phyloP scores from a whole-genome alignment of 257 asterid species.

The Solanum chaucha region DNA sequence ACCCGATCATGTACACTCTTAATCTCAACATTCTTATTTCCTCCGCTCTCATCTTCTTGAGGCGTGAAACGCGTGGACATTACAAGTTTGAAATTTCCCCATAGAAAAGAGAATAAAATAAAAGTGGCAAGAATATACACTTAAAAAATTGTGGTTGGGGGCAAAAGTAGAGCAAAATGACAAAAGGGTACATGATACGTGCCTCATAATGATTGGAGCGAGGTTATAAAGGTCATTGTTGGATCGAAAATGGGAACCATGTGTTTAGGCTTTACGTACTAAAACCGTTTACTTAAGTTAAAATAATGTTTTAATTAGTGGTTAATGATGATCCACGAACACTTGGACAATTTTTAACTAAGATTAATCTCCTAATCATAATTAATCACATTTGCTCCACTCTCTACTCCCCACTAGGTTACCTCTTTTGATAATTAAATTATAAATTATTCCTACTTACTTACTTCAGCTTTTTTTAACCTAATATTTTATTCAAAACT shows the following conservation, averaged over 20 bases:
- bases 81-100: not conserved
- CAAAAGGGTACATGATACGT: not conserved
- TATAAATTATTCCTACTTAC: not conserved
- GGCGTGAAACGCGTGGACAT: not conserved
- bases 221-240: not conserved
- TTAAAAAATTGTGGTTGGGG: not conserved
- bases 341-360: not conserved
- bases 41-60: not conserved
- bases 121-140: not conserved
- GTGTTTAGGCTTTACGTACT: not conserved
- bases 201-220: not conserved
- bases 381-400: not conserved
- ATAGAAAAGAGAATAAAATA: not conserved
- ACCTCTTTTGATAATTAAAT: not conserved
- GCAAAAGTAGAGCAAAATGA: not conserved
- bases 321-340: not conserved
- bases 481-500: not conserved
- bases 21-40: not conserved
- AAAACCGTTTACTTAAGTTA: not conserved
- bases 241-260: not conserved
- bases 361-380: not conserved
- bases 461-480: not conserved
- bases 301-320: not conserved
- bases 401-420: not conserved
- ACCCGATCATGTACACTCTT: no score